Percentiles rank a stretch among this genome's conserved stretches.
phyloP scores from a whole-genome alignment of 495 filamentous ascomycete species.

The Diplogelasinospora grovesii region DNA sequence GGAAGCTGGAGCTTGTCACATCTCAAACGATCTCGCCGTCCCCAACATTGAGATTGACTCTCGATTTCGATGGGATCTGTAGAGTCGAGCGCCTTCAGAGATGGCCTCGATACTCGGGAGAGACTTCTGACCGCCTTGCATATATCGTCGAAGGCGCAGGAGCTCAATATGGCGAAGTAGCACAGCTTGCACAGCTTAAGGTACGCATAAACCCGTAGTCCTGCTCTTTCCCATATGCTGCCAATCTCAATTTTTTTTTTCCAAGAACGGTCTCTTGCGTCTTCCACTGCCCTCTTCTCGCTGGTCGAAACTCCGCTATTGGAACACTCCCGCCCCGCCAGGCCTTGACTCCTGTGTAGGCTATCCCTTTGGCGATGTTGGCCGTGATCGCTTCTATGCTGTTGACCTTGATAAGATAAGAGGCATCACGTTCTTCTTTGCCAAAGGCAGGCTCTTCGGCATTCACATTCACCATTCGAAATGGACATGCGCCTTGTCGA shows the following conservation, averaged over 20 bases:
- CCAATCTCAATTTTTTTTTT: neutral
- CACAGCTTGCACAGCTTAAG: conserved; percentile 15
- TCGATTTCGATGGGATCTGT: conserved; percentile 11
- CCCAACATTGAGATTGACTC: conserved; percentile 4
- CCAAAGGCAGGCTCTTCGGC: conserved; percentile 1
- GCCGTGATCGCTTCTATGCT: conserved; percentile 4
- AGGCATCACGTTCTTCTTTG: conserved; percentile 18
- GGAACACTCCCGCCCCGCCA: conserved; percentile 16
- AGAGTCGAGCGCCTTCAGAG: conserved; percentile 12
- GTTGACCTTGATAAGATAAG: conserved; percentile 6
- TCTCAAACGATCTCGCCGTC: neutral
- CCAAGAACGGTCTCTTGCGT: conserved; percentile 1
- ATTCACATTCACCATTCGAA: conserved; percentile 7
- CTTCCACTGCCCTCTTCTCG: neutral
- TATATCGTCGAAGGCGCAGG: conserved; percentile 10
- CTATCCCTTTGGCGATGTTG: conserved; percentile 1
- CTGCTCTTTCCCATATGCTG: too few relatives aligned
- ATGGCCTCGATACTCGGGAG: neutral
- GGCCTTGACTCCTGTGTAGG: conserved; percentile 5
- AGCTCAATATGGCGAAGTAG: neutral
- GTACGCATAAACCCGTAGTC: conserved; percentile 3
- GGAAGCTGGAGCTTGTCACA: conserved; percentile 5
- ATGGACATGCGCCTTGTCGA: conserved; percentile 3
- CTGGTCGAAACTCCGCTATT: conserved; percentile 1
- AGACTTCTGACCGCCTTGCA: conserved; percentile 2